A percentile compares a stretch with the other conserved stretches of the same genome.
These are phyloP conservation scores for Daldinia concentrica DNA, from an alignment of 495 filamentous ascomycete genomes.

Conservation along the genomic window DNA sequence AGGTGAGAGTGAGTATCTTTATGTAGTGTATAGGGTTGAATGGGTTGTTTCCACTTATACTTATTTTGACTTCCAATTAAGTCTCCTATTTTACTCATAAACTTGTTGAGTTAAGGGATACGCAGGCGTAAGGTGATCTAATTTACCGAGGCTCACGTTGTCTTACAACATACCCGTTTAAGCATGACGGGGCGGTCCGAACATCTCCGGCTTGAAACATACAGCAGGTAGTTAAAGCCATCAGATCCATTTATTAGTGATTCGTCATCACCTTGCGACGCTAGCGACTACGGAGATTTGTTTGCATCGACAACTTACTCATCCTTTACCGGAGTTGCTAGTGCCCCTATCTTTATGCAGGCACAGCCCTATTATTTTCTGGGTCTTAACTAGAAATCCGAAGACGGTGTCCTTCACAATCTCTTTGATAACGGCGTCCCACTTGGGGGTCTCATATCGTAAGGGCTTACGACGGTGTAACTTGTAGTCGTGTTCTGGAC, in stretches of 20 bases:
- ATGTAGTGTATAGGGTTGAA: background rate
- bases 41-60: background rate
- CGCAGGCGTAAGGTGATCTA: background rate
- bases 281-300: constrained; percentile 32
- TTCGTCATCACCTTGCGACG: constrained; percentile 5
- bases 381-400: background rate
- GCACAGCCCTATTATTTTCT: constrained; percentile 1
- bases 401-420: background rate
- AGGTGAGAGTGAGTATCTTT: background rate
- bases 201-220: constrained; percentile 21
- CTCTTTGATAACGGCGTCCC: constrained; percentile 9
- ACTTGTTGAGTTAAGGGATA: background rate
- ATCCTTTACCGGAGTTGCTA: background rate
- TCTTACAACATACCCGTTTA: background rate
- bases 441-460: background rate
- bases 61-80: background rate
- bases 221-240: constrained; percentile 29
- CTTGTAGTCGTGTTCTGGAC: constrained; percentile 8
- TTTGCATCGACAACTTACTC: constrained; percentile 17
- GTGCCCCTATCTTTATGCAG: constrained; percentile 19
- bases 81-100: background rate
- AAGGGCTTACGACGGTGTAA: constrained; percentile 17
- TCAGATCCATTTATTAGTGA: constrained; percentile 17
- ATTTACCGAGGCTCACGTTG: constrained; percentile 1
- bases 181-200: constrained; percentile 9